Conservation (phyloP, 164 flowering plant genomes). For the Aristolochia californica region DNA sequence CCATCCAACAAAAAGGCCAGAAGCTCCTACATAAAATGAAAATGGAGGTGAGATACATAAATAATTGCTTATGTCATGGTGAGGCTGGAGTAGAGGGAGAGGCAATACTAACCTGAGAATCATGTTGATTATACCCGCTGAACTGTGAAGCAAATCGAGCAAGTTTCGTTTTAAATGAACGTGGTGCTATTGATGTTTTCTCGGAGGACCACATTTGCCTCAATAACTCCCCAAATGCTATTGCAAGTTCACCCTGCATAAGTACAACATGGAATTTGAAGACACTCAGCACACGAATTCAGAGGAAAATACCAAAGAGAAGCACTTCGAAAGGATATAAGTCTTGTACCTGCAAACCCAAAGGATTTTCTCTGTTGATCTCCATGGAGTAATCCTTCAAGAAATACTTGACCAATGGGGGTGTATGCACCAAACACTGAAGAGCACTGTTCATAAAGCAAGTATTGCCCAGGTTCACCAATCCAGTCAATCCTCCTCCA, state of each 20-base stretch:
- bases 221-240: conserved; percentile 95
- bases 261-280: background rate
- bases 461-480: conserved; percentile 95
- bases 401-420: conserved; percentile 74
- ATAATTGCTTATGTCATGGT: background rate
- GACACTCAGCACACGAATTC: background rate
- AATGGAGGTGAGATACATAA: background rate
- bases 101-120: conserved; percentile 72
- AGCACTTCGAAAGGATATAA: background rate
- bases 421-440: conserved; percentile 93
- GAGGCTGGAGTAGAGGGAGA: too few species aligned
- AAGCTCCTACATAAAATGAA: conserved; percentile 52
- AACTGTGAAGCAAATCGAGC: conserved; percentile 97
- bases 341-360: conserved; percentile 70
- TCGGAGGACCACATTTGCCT: conserved; percentile 94
- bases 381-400: conserved; percentile 72
- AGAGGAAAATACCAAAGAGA: background rate
- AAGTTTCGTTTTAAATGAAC: conserved; percentile 82
- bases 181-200: conserved; percentile 73
- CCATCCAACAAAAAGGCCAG: conserved; percentile 94
- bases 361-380: conserved; percentile 76
- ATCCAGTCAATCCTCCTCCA: conserved; percentile 78
- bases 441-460: conserved; percentile 95
- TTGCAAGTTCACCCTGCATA: conserved; percentile 91
- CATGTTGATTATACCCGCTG: conserved; percentile 98